Evolutionary conservation across 257 asterid genomes (phyloP).

Genomic region (Solanum pennellii): DNA sequence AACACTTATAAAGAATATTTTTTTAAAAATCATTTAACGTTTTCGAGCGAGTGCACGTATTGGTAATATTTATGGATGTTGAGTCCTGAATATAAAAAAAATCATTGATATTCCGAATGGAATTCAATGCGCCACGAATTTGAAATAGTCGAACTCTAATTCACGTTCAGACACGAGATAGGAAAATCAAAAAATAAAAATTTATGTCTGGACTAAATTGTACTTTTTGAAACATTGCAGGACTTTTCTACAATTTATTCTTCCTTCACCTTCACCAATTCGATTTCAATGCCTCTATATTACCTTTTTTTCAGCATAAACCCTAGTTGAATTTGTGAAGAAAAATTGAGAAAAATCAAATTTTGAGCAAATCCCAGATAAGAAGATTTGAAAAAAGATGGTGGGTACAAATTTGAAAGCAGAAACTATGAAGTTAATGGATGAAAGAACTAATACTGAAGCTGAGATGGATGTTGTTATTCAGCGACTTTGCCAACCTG

Average conservation of each 20-base stretch:
- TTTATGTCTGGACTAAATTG: neutral
- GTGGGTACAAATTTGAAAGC: constrained; percentile 84
- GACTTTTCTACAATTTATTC: neutral
- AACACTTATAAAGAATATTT: too few species aligned
- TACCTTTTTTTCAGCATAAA: neutral
- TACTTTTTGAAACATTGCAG: neutral
- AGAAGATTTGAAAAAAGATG: constrained; percentile 22
- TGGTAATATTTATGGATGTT: neutral
- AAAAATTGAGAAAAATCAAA: neutral
- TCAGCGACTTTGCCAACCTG: constrained; percentile 65
- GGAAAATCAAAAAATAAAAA: too few species aligned
- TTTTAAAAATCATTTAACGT: too few species aligned
- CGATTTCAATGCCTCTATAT: neutral
- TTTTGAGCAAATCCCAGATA: neutral
- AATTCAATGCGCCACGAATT: too few species aligned
- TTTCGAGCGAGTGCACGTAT: neutral
- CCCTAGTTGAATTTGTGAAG: neutral
- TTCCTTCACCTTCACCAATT: neutral
- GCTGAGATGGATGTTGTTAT: constrained; percentile 72
- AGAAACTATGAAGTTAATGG: constrained; percentile 74
- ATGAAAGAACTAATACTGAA: constrained; percentile 50
- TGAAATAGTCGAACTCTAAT: too few species aligned
- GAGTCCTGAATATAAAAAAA: too few species aligned
- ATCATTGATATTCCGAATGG: too few species aligned
- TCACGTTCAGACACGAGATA: fast-evolving